Percentiles rank a stretch among this genome's conserved stretches.
Evolutionary conservation across 352 stramenopile species (phyloP).

Genomic region (Phytophthora quininea): DNA sequence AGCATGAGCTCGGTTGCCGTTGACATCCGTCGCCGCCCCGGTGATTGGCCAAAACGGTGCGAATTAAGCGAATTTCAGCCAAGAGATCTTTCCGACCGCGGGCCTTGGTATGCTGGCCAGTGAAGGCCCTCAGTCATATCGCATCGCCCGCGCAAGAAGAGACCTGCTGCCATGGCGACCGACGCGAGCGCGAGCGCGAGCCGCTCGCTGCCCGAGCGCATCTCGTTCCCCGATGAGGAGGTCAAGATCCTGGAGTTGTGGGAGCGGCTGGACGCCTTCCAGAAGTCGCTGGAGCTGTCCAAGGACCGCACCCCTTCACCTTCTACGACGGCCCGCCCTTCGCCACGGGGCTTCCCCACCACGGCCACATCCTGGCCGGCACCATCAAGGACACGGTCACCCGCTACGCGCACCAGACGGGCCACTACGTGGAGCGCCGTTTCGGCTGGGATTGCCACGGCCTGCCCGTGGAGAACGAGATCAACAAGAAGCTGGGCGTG

Average conservation of each 20-base stretch:
- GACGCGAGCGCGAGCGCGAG: conserved; percentile 34
- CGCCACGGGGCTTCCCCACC: conserved; percentile 98
- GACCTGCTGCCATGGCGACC: neutral
- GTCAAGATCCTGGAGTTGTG: conserved; percentile 76
- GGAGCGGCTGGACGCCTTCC: conserved; percentile 90
- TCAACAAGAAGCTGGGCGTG: conserved; percentile 99
- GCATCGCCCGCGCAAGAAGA: conserved; percentile 4
- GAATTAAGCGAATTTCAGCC: neutral
- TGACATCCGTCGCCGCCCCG: neutral
- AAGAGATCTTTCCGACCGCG: conserved; percentile 11
- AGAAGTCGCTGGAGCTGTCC: conserved; percentile 92
- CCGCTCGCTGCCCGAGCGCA: conserved; percentile 83
- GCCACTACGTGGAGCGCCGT: conserved; percentile 96
- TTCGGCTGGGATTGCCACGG: conserved; percentile 99
- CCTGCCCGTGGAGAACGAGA: conserved; percentile 98
- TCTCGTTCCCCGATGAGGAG: conserved; percentile 88
- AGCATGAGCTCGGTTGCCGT: neutral
- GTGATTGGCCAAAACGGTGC: neutral
- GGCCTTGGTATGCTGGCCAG: neutral
- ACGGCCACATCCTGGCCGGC: conserved; percentile 98
- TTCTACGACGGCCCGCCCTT: conserved; percentile 99
- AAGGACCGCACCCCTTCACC: conserved; percentile 95
- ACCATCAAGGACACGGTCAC: conserved; percentile 99
- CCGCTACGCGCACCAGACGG: conserved; percentile 98
- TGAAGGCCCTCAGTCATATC: conserved; percentile 10